phyloP scores from a whole-genome alignment of 2,329 filamentous ascomycete genomes.

The Diaporthe vexans region DNA sequence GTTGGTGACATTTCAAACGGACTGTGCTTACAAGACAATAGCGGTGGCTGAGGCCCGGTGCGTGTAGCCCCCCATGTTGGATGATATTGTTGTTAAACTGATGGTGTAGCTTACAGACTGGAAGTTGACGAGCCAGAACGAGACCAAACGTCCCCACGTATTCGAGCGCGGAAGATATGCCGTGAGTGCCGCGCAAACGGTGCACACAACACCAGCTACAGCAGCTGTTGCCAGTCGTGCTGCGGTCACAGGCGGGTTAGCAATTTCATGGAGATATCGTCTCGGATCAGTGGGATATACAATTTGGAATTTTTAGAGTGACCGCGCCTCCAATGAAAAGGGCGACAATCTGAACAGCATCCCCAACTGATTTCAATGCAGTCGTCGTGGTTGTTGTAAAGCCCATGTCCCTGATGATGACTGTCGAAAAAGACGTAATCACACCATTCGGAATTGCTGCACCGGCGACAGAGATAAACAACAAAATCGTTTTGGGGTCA shows the following conservation, averaged over 20 bases:
- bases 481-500: constrained; percentile 2
- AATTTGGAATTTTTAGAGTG: constrained; percentile 52
- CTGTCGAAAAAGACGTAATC: constrained; percentile 9
- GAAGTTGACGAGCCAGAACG: constrained; percentile 55
- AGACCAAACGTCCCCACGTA: constrained; percentile 52
- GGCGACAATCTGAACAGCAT: constrained; percentile 47
- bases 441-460: neutral
- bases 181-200: constrained; percentile 51
- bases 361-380: constrained; percentile 13
- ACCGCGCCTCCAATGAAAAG: constrained; percentile 53
- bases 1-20: neutral
- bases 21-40: constrained; percentile 48
- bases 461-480: neutral
- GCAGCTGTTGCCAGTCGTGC: constrained; percentile 49
- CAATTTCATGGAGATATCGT: neutral
- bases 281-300: neutral
- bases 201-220: constrained; percentile 52
- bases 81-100: constrained; percentile 51
- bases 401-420: constrained; percentile 19
- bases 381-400: constrained; percentile 12
- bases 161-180: constrained; percentile 52
- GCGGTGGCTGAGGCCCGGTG: constrained; percentile 52
- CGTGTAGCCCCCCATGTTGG: constrained; percentile 55
- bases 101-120: constrained; percentile 55
- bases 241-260: neutral